phyloP scores from a whole-genome alignment of 2,329 filamentous ascomycete genomes.

The Aspergillus thermomutatus region DNA sequence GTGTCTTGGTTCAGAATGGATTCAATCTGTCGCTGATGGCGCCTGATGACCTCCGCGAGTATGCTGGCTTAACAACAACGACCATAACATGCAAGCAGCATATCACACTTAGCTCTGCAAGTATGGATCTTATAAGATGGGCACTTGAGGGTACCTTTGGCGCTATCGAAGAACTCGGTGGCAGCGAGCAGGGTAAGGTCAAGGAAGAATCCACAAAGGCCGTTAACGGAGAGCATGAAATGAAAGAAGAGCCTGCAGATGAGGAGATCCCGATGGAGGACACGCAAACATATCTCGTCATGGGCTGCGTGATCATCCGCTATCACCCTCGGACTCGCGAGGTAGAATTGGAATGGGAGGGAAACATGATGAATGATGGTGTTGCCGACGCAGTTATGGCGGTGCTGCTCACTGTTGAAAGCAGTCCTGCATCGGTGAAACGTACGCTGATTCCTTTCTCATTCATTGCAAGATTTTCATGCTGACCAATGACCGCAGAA shows the following conservation, averaged over 20 bases:
- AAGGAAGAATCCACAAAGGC: constrained; percentile 21
- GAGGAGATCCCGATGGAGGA: constrained; percentile 42
- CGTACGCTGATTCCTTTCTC: constrained; percentile 51
- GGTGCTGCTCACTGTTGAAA: constrained; percentile 87
- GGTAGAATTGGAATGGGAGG: constrained; percentile 93
- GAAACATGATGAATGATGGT: constrained; percentile 94
- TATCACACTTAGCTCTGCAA: constrained; percentile 80
- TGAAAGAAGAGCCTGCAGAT: constrained; percentile 41
- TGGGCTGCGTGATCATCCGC: constrained; percentile 85
- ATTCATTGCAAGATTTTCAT: background rate
- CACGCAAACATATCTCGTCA: constrained; percentile 60
- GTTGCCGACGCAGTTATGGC: constrained; percentile 97
- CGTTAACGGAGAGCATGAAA: constrained; percentile 35
- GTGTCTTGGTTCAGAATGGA: constrained; percentile 93
- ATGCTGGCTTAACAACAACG: constrained; percentile 93
- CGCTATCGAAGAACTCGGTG: constrained; percentile 60
- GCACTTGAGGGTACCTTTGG: constrained; percentile 93
- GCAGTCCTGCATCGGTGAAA: constrained; percentile 89
- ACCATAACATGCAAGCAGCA: constrained; percentile 91
- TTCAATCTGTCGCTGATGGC: constrained; percentile 98
- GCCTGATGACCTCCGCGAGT: constrained; percentile 91
- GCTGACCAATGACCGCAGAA: constrained; percentile 41
- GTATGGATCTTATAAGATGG: constrained; percentile 89
- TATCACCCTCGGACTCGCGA: constrained; percentile 70
- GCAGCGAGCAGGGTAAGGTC: constrained; percentile 11